These are phyloP conservation scores for Kazachstania sp. DNA, from an alignment of 1,139 yeast species.

Conservation along the genomic window DNA sequence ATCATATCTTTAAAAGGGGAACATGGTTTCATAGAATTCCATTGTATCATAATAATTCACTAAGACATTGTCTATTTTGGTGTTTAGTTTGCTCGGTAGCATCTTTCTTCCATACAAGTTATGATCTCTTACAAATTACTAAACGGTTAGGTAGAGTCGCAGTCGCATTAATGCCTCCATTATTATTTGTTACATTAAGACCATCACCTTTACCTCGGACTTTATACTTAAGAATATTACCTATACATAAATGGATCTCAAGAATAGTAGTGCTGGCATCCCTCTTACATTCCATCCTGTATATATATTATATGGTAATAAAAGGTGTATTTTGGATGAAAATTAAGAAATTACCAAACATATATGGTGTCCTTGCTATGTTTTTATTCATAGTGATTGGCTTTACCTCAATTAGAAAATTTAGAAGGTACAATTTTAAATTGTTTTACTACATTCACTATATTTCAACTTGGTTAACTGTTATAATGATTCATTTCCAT, in stretches of 20 bases:
- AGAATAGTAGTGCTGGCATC: slow-evolving; percentile 50
- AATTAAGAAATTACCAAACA: slow-evolving; percentile 40
- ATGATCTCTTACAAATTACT: slow-evolving; percentile 25
- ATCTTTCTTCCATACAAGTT: slow-evolving; percentile 13
- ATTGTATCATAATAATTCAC: slow-evolving; percentile 22
- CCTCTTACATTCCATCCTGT: slow-evolving; percentile 42
- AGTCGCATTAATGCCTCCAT: slow-evolving; percentile 57
- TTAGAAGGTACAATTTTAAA: slow-evolving; percentile 49
- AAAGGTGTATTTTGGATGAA: slow-evolving; percentile 40
- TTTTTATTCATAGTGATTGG: slow-evolving; percentile 38
- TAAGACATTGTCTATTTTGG: slow-evolving; percentile 23
- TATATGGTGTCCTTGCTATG: slow-evolving; percentile 54
- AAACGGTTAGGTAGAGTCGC: slow-evolving; percentile 45
- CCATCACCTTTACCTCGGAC: slow-evolving; percentile 52
- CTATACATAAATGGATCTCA: slow-evolving; percentile 75
- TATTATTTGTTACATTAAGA: slow-evolving; percentile 50
- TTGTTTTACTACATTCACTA: slow-evolving; percentile 63
- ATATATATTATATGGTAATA: slow-evolving; percentile 40
- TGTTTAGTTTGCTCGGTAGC: slow-evolving; percentile 9
- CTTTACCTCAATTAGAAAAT: slow-evolving; percentile 46
- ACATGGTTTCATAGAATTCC: slow-evolving; percentile 19
- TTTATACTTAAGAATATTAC: slow-evolving; percentile 48
- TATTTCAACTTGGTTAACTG: slow-evolving; percentile 54
- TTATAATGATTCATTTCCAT: slow-evolving; percentile 55
- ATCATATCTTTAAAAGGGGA: slow-evolving; percentile 15